These are phyloP conservation scores for Tricholoma furcatifolium DNA, from an alignment of 768 basidiomycete genomes.

Conservation along the genomic window DNA sequence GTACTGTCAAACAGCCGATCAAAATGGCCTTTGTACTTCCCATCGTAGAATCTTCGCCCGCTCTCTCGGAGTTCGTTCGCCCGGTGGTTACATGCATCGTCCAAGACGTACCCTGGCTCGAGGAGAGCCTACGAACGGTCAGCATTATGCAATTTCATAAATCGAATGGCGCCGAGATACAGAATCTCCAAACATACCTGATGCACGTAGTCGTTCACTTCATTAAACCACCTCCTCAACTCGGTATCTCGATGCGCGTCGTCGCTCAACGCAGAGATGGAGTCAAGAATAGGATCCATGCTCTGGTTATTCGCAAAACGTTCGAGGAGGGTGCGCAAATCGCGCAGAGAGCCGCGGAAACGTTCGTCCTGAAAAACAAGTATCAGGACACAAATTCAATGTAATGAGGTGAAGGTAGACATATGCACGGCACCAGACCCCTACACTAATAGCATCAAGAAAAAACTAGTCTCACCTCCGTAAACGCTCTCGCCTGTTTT, in stretches of 20 bases:
- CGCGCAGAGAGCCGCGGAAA: conserved; percentile 53
- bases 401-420: background rate
- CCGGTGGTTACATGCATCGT: conserved; percentile 67
- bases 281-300: conserved; percentile 66
- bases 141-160: background rate
- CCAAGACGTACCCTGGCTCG: conserved; percentile 84
- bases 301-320: conserved; percentile 81
- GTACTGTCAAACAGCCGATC: conserved; percentile 73
- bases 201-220: conserved; percentile 62
- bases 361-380: conserved; percentile 42
- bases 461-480: conserved; percentile 23
- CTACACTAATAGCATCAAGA: background rate
- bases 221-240: conserved; percentile 71
- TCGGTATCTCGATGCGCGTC: conserved; percentile 75
- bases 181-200: conserved; percentile 38
- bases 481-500: conserved; percentile 19
- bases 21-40: conserved; percentile 66
- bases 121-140: conserved; percentile 52
- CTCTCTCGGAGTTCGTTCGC: conserved; percentile 62
- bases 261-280: conserved; percentile 68
- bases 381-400: background rate
- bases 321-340: conserved; percentile 83
- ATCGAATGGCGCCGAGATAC: background rate
- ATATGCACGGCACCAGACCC: background rate
- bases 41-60: conserved; percentile 78